Evolutionary conservation across 2,329 filamentous ascomycete species (phyloP).

Genomic region (Calcarisporium arbuscula): DNA sequence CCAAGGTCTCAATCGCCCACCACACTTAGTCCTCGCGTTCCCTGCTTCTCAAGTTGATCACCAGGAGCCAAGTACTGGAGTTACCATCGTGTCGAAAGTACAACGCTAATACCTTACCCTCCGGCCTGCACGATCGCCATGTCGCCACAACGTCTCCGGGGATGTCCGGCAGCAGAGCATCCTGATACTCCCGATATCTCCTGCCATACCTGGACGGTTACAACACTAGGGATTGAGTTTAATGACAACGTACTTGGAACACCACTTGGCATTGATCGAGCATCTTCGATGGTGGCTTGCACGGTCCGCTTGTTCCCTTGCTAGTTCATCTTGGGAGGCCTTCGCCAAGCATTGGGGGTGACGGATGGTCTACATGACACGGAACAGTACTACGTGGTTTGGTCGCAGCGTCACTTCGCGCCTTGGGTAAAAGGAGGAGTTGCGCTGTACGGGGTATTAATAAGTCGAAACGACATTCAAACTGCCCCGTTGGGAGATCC

Average conservation of each 20-base stretch:
- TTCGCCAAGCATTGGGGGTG: background rate
- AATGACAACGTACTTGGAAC: background rate
- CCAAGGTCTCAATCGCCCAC: background rate
- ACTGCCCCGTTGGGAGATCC: background rate
- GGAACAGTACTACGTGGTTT: background rate
- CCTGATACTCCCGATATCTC: no score
- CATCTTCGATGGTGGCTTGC: background rate
- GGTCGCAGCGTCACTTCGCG: background rate
- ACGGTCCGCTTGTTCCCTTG: background rate
- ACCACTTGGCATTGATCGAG: background rate
- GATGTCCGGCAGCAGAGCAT: no score
- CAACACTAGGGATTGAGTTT: background rate
- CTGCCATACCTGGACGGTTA: no score
- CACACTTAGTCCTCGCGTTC: background rate
- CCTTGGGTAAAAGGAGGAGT: background rate
- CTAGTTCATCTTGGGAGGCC: background rate
- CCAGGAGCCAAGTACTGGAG: background rate
- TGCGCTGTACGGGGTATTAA: background rate
- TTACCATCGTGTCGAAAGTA: background rate
- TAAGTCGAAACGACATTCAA: background rate
- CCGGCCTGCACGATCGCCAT: no score
- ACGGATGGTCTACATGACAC: background rate
- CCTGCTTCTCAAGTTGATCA: background rate
- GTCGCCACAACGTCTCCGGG: no score
- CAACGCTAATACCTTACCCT: no score